Percentiles rank a stretch among this genome's conserved stretches.
phyloP scores from a whole-genome alignment of 2,329 filamentous ascomycete genomes.

The Lachnellula suecica region DNA sequence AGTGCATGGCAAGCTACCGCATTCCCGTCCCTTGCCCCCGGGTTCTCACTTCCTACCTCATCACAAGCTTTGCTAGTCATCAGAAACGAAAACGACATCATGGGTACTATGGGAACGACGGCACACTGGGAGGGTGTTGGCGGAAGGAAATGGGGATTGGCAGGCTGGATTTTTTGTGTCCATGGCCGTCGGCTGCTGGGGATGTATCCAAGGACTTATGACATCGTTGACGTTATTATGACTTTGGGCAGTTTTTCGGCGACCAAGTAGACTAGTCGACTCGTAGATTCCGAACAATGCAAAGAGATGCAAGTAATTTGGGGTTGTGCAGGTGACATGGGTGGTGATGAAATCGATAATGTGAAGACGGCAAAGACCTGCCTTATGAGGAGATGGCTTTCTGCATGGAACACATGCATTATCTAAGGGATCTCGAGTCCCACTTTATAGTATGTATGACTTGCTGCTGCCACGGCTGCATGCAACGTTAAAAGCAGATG shows the following conservation, averaged over 20 bases:
- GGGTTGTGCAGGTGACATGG: constrained; percentile 1
- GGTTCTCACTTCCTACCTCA: constrained; percentile 23
- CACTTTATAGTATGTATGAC: too few relatives aligned
- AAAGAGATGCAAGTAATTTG: constrained; percentile 25
- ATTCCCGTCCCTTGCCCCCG: constrained; percentile 20
- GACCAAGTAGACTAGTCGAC: constrained; percentile 30
- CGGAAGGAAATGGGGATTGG: constrained; percentile 17
- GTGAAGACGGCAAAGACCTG: too few relatives aligned
- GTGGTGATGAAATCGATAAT: too few relatives aligned
- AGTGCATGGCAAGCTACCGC: constrained; percentile 28
- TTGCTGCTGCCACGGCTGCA: too few relatives aligned
- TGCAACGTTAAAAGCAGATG: too few relatives aligned
- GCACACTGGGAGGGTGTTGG: constrained; percentile 14
- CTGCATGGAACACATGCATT: too few relatives aligned
- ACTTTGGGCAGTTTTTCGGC: constrained; percentile 25
- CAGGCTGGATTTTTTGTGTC: constrained; percentile 18
- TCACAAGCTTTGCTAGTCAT: constrained; percentile 23
- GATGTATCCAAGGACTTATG: constrained; percentile 11
- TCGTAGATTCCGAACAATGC: constrained; percentile 31
- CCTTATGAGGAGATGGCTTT: too few relatives aligned
- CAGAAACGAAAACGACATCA: constrained; percentile 25
- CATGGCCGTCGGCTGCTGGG: constrained; percentile 14
- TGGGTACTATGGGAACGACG: constrained; percentile 22
- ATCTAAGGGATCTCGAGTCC: too few relatives aligned
- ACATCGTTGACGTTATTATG: constrained; percentile 13